Evolutionary conservation across 108 stramenopile genomes (phyloP), one percentile per base, ranked within the genome.

Genomic region (Cylindrotheca closterium): DNA sequence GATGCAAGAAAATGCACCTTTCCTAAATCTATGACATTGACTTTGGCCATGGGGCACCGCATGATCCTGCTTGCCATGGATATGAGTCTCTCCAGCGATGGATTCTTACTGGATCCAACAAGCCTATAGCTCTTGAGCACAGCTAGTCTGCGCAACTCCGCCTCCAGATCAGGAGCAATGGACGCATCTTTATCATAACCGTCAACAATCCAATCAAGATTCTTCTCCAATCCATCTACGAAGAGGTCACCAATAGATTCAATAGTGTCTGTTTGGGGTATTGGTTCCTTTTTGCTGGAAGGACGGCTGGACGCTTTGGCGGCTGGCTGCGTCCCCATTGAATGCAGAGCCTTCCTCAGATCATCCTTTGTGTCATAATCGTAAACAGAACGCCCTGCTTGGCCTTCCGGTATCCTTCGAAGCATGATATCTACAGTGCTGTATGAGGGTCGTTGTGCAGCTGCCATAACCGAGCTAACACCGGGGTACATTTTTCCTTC

Each of bases 1-100:
- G 77, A 71, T 32, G 79, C 77, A 57, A 75, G 63, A 70, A 88
- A 85, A 77, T 85, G 86, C 56, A 82, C 81, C 23, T 80, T 55
- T 2, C 78, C 75, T 22, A 75, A 52, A 70, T 91, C 90, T 25
- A 80, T 78, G 46, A 91, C 65, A 28, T 64, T 70, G 29, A 91
- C 73, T 30, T 86, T 66, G 62, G 67, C 66, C 52, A 88, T 86
- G 23, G 85, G 83, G 12, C 75, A 78, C 55, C 81, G 59, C 75
- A 91, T 79, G 18, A 85, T 61, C 31, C 83, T 66, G 25, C 62
- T 51, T 5, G 65, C 65, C 3, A 75, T 58, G 37, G 61, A 58
- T 2, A 68, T 51, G 15, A 75, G 19, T 28, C 74, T 33, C 50
- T 75, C 74, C 0, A 57, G 68, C 3, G 30, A 28, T 27, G 55